Percentiles rank a stretch among this genome's conserved stretches.
These are phyloP conservation scores for Phytophthora sansomeana DNA, from an alignment of 352 stramenopile genomes.

Conservation along the genomic window DNA sequence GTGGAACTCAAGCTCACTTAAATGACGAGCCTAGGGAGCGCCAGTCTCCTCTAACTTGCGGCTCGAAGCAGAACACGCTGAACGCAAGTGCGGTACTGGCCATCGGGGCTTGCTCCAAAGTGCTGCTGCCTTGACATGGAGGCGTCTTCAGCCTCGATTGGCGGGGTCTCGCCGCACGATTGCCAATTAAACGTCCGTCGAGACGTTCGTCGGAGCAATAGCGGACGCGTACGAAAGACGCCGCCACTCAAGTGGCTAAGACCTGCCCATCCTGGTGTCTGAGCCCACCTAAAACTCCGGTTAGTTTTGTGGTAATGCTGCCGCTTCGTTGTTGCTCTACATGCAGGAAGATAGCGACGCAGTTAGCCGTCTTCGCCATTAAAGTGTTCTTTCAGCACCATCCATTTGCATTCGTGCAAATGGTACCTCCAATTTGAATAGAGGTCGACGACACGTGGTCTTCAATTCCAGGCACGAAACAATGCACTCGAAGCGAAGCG, in stretches of 20 bases:
- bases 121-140: constrained; percentile 7
- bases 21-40: constrained; percentile 5
- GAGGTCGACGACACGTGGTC: neutral
- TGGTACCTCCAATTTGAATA: too few relatives aligned
- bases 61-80: too few relatives aligned
- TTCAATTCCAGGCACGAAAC: too few relatives aligned
- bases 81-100: constrained; percentile 1
- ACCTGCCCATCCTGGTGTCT: constrained; percentile 15
- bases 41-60: neutral
- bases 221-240: constrained; percentile 6
- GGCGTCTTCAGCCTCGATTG: constrained; percentile 2
- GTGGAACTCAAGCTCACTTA: constrained; percentile 14
- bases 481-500: neutral
- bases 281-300: constrained; percentile 9
- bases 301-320: neutral
- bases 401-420: too few relatives aligned
- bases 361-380: neutral
- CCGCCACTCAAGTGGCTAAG: constrained; percentile 13
- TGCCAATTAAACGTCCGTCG: constrained; percentile 19
- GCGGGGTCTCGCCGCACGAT: neutral
- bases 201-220: constrained; percentile 10
- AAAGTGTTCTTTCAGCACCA: too few relatives aligned
- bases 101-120: constrained; percentile 4
- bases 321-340: neutral
- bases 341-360: neutral